Evolutionary conservation across 257 asterid genomes (phyloP).

Genomic region (Solanum sejunctum): DNA sequence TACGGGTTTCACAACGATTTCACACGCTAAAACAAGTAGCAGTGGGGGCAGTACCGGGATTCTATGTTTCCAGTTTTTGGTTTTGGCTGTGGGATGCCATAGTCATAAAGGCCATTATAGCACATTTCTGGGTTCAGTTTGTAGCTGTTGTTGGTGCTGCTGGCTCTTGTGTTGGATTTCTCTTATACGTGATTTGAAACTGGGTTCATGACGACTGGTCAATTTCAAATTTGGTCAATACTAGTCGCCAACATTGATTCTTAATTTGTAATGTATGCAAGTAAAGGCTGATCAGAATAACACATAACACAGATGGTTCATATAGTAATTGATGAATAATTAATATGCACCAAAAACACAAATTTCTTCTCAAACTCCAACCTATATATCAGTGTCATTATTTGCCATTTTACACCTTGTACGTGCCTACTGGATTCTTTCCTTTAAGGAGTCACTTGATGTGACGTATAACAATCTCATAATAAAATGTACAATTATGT

Average conservation of each 20-base stretch:
- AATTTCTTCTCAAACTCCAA: neutral
- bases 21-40: slow-evolving; percentile 60
- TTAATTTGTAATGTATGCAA: neutral
- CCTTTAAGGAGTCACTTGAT: too few species aligned
- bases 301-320: neutral
- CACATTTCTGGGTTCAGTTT: slow-evolving; percentile 35
- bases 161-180: slow-evolving; percentile 16
- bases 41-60: slow-evolving; percentile 57
- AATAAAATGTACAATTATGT: too few species aligned
- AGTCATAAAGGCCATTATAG: slow-evolving; percentile 25
- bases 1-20: slow-evolving; percentile 53
- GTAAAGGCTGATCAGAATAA: neutral
- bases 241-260: neutral
- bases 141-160: slow-evolving; percentile 20
- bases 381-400: neutral
- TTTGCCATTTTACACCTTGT: neutral
- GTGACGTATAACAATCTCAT: too few species aligned
- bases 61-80: slow-evolving; percentile 42
- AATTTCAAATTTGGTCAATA: too few species aligned
- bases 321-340: neutral
- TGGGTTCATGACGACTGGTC: slow-evolving; percentile 22
- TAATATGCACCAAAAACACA: neutral
- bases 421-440: neutral
- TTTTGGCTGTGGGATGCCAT: slow-evolving; percentile 47
- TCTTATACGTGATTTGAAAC: slow-evolving; percentile 10